Conservation (phyloP, 2,329 filamentous ascomycete species). For the Ceratocystis cubensis region DNA sequence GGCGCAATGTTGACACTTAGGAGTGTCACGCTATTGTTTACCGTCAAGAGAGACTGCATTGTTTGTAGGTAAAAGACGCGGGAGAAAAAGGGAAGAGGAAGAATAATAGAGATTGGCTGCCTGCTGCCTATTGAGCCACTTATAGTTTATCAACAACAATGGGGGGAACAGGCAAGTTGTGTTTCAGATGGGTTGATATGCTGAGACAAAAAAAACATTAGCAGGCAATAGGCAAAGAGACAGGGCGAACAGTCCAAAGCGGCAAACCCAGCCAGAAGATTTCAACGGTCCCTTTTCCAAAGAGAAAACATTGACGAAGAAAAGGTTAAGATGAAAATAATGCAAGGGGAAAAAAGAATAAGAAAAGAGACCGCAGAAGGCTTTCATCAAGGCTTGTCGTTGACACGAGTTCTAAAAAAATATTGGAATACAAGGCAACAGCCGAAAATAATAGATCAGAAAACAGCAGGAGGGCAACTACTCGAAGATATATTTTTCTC, state of each 20-base stretch:
- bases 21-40: constrained; percentile 50
- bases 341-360: neutral
- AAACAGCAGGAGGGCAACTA: neutral
- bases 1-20: constrained; percentile 47
- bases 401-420: neutral
- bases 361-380: neutral
- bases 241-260: too few relatives aligned
- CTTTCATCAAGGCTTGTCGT: too few relatives aligned
- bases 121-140: neutral
- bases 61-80: constrained; percentile 23
- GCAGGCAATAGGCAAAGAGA: too few relatives aligned
- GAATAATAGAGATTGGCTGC: constrained; percentile 1
- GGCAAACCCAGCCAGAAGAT: too few relatives aligned
- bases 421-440: neutral
- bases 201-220: too few relatives aligned
- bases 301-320: neutral
- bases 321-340: neutral
- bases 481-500: constrained; percentile 2
- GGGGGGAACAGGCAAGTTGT: neutral
- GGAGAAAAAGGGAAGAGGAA: neutral
- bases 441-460: neutral
- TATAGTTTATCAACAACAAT: too few relatives aligned
- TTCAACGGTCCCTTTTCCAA: neutral
- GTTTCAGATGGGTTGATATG: too few relatives aligned
- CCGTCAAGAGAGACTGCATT: constrained; percentile 48